Conservation (phyloP, 768 basidiomycete genomes). For the Hericium alpestre region DNA sequence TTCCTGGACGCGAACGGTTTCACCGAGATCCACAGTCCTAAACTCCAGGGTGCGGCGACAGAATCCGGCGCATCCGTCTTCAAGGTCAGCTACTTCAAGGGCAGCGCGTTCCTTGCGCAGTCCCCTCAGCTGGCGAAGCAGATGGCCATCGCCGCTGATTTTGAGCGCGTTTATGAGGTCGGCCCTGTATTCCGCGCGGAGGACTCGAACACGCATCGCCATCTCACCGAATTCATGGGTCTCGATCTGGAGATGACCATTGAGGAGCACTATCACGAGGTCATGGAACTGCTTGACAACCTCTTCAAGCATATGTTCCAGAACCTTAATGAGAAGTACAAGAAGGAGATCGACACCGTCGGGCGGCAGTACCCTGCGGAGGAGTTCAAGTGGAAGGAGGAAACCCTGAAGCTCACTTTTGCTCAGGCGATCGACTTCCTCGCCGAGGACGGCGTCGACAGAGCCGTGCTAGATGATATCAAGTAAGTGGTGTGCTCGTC, state of each 20-base stretch:
- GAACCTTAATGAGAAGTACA: conserved; percentile 65
- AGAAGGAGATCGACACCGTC: conserved; percentile 73
- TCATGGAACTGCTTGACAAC: conserved; percentile 82
- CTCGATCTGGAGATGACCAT: conserved; percentile 99
- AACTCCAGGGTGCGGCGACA: conserved; percentile 92
- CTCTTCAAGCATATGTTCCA: conserved; percentile 83
- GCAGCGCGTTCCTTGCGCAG: conserved; percentile 87
- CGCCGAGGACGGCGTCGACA: conserved; percentile 72
- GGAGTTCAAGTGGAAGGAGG: conserved; percentile 89
- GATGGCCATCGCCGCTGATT: conserved; percentile 98
- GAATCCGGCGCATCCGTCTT: conserved; percentile 96
- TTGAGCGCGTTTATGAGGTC: conserved; percentile 97
- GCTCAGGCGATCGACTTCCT: conserved; percentile 81
- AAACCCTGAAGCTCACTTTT: conserved; percentile 79
- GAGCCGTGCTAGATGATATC: conserved; percentile 80
- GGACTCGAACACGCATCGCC: conserved; percentile 93
- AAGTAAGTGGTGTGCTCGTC: conserved; percentile 37
- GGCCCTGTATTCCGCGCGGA: conserved; percentile 96
- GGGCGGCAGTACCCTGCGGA: conserved; percentile 88
- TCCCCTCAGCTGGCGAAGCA: conserved; percentile 97
- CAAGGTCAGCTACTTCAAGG: conserved; percentile 97
- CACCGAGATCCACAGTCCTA: conserved; percentile 94
- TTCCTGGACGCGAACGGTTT: conserved; percentile 69
- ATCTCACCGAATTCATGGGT: conserved; percentile 96
- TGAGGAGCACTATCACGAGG: conserved; percentile 98